Base-by-base conservation (phyloP, 1,284 basidiomycete species). In the Cryptococcus sp. region DNA sequence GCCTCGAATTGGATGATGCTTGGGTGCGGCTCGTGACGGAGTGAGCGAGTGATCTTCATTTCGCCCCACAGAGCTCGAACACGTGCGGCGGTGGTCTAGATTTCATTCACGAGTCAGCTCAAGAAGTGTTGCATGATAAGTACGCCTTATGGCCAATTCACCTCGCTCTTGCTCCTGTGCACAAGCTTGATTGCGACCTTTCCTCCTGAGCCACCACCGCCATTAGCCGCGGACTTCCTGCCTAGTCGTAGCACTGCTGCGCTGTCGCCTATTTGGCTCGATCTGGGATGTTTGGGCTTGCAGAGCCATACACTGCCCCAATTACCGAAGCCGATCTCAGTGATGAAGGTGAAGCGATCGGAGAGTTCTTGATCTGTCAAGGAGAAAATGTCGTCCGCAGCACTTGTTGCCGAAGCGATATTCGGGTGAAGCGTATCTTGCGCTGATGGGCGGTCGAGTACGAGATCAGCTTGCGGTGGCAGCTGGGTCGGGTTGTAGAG, bases 1-100 rank as follows among this genome's bases (percentile, higher is more conserved):
- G 90, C 89, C 68, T 93, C 88, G 77, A 97, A 95, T 8, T 86
- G 85, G 65, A 97, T 88, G 74, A 97, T 88, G 62, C 89, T 89
- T 0, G 91, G 91, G 75, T 96, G 93, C 8, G 88, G 85, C 69
- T 91, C 87, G 51, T 85, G 79, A 77, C 88, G 88, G 73, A 95
- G 85, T 13, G 85, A 81, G 64, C 88, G 83, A 63, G 94, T 86
- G 64, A 93, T 88, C 83, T 93, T 93, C 91, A 93, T 93, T 81
- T 94, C 91, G 72, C 91, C 91, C 91, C 90, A 94, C 80, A 94
- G 81, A 52, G 91, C 92, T 67, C 86, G 83, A 55, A 96, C 88
- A 56, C 93, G 85, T 22, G 91, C 91, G 15, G 90, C 88, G 0
- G 90, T 91, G 3, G 90, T 91, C 67, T 71, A 25, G 10, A 13